A percentile compares a stretch with the other conserved stretches of the same genome.
Conservation (phyloP, 768 basidiomycete species). For the Cystofilobasidium capitatum region DNA sequence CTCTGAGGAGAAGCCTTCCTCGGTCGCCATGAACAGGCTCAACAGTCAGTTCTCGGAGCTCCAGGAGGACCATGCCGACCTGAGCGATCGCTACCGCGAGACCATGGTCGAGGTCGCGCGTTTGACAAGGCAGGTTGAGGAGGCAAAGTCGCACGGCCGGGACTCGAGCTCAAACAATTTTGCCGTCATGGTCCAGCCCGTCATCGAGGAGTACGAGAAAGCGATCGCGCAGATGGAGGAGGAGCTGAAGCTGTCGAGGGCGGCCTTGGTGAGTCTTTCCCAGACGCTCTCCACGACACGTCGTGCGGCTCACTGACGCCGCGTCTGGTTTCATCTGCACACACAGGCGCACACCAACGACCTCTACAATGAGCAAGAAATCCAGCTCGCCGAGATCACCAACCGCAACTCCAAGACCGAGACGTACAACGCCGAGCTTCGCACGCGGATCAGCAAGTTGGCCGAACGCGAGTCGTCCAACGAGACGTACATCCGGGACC, state of each 20-base stretch:
- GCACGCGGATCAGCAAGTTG: constrained; percentile 66
- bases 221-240: constrained; percentile 90
- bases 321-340: background rate
- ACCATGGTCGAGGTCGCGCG: constrained; percentile 19
- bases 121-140: constrained; percentile 19
- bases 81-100: constrained; percentile 9
- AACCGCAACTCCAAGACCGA: constrained; percentile 59
- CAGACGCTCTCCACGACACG: background rate
- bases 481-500: constrained; percentile 88
- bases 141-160: constrained; percentile 12
- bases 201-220: constrained; percentile 98
- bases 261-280: constrained; percentile 50
- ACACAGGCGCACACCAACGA: constrained; percentile 68
- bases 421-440: constrained; percentile 76
- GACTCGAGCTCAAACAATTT: constrained; percentile 30
- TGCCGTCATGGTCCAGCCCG: constrained; percentile 64
- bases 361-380: constrained; percentile 83
- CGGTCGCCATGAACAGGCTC: constrained; percentile 10
- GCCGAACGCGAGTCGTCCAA: constrained; percentile 81
- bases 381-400: constrained; percentile 52
- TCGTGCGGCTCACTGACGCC: background rate
- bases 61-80: constrained; percentile 13
- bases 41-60: constrained; percentile 13
- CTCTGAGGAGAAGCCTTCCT: background rate
- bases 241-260: constrained; percentile 74